phyloP scores from a whole-genome alignment of 2,329 filamentous ascomycete genomes.

The Aureobasidium sp. region DNA sequence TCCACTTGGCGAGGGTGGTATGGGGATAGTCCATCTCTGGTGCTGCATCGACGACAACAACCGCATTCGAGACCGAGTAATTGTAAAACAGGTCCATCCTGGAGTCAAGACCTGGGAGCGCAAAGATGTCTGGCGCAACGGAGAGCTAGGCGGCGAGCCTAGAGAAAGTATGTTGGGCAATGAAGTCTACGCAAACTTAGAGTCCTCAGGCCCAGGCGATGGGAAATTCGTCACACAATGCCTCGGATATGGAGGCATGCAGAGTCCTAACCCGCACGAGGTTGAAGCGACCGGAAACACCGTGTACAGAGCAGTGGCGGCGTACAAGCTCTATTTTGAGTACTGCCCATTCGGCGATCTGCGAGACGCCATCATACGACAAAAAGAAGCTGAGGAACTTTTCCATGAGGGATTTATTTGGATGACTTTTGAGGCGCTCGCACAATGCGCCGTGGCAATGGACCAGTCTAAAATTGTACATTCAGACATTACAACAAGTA shows the following conservation, averaged over 20 bases:
- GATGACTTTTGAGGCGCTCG: conserved; percentile 6
- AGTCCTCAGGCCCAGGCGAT: not conserved
- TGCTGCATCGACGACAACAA: not conserved
- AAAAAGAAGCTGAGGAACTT: not conserved
- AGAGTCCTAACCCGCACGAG: not conserved
- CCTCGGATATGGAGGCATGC: not conserved
- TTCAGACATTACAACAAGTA: not conserved
- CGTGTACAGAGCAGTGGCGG: not conserved
- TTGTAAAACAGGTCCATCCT: not conserved
- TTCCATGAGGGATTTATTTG: conserved; percentile 1
- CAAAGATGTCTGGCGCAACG: not conserved
- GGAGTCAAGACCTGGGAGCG: not conserved
- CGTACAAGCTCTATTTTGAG: conserved; percentile 2
- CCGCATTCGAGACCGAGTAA: not conserved
- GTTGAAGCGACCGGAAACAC: not conserved
- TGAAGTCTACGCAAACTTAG: not conserved
- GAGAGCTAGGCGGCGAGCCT: not conserved
- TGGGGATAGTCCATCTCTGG: not conserved
- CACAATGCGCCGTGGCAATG: not conserved
- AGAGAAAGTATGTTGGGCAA: not conserved
- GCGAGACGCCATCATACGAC: not conserved
- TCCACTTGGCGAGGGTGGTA: not conserved
- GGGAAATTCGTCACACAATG: not conserved
- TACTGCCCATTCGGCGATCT: conserved; percentile 2
- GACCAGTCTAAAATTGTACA: not conserved